A percentile compares a stretch with the other conserved stretches of the same genome.
These are phyloP conservation scores for Pleurotus salmoneostramineus DNA, from an alignment of 768 basidiomycete genomes.

Conservation along the genomic window DNA sequence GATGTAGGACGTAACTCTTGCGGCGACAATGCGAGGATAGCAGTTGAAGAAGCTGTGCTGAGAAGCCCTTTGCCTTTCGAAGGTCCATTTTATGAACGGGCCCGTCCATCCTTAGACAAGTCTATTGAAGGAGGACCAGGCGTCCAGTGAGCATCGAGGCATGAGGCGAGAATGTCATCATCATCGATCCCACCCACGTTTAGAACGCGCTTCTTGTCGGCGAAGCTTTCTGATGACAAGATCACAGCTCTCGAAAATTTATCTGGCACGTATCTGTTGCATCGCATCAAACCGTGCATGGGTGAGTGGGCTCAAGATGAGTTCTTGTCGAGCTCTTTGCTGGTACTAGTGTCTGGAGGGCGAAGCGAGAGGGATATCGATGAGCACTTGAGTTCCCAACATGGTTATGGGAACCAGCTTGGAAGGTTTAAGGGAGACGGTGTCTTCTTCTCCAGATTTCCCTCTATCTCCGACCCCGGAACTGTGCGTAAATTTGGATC, in stretches of 20 bases:
- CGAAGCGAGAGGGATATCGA: background rate
- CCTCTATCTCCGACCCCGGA: background rate
- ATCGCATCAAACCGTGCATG: background rate
- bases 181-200: too few species aligned
- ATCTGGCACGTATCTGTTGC: background rate
- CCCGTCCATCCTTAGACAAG: background rate
- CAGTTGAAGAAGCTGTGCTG: background rate
- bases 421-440: background rate
- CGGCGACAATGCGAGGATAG: conserved; percentile 1
- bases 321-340: too few species aligned
- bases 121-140: background rate
- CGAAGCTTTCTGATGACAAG: too few species aligned
- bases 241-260: too few species aligned
- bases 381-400: background rate
- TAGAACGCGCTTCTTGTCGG: too few species aligned
- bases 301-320: background rate
- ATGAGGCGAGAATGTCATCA: background rate
- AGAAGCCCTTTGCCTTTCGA: conserved; percentile 3
- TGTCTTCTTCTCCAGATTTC: background rate
- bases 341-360: too few species aligned
- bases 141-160: background rate
- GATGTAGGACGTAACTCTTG: conserved; percentile 1
- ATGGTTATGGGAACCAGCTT: background rate
- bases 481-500: background rate
- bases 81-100: conserved; percentile 1